Evolutionary conservation across 2,329 filamentous ascomycete species (phyloP).

Genomic region (Tetracladium maxilliforme): DNA sequence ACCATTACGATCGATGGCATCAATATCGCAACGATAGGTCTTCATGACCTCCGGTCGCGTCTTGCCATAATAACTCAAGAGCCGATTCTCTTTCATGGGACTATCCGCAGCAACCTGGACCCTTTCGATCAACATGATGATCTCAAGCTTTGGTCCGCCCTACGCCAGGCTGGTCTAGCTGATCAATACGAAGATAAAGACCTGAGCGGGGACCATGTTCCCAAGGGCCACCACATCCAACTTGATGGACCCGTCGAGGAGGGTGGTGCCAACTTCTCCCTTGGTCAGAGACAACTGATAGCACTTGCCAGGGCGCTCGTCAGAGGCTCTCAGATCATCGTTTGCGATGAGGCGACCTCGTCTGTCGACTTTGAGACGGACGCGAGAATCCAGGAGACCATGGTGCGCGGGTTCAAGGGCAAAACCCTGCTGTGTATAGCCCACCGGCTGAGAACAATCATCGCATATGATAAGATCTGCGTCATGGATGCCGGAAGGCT

Average conservation of each 20-base stretch:
- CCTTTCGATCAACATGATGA: constrained; percentile 60
- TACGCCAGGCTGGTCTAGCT: constrained; percentile 56
- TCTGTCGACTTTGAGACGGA: constrained; percentile 71
- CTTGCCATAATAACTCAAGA: constrained; percentile 75
- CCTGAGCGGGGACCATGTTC: no score
- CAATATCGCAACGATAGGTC: constrained; percentile 57
- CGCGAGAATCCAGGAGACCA: constrained; percentile 56
- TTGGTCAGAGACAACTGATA: constrained; percentile 63
- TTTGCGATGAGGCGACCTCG: constrained; percentile 67
- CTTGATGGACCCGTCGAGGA: constrained; percentile 54
- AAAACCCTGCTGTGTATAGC: constrained; percentile 62
- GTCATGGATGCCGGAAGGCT: constrained; percentile 55
- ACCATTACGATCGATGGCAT: constrained; percentile 57
- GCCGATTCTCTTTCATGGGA: constrained; percentile 69
- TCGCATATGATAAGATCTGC: constrained; percentile 61
- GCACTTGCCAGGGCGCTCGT: constrained; percentile 63
- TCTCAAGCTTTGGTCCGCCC: constrained; percentile 50
- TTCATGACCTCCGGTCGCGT: constrained; percentile 56
- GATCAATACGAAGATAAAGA: no score
- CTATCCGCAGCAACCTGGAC: constrained; percentile 62
- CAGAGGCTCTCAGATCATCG: constrained; percentile 59
- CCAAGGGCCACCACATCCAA: no score
- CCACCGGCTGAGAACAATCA: constrained; percentile 62
- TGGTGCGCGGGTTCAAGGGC: constrained; percentile 56
- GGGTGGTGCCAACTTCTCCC: constrained; percentile 59